Evolutionary conservation across 805 yeast genomes (phyloP), one percentile per base, ranked within the genome.

Genomic region (Candida tibetensis): DNA sequence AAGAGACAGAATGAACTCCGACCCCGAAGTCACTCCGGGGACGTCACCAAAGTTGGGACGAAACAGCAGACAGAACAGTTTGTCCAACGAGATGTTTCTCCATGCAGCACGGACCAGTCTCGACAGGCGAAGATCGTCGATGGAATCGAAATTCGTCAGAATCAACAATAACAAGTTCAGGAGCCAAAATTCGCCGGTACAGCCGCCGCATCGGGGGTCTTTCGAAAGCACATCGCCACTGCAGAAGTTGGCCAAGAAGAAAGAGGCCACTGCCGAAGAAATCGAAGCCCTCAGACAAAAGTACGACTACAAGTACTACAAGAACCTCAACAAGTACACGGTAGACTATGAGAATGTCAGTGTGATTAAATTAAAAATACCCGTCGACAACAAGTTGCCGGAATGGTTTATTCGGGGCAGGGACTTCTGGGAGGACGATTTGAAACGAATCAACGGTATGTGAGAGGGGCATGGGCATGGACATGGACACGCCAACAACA

Each of bases 341-440:
- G 48, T 53, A 23, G 59, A 54, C 28, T 62, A 53, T 46, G 65
- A 60, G 31, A 62, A 63, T 44, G 66, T 65, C n/a, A 62, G 65
- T 13, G 54, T 57, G 21, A 60, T 75, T 28, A 64, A 62, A 46
- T 53, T 79, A 37, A 65, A 64, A 35, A 68, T 85, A 5, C 95
- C 95, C 0, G 64, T 71, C 6, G 88, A 81, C 35, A 60, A 68
- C 9, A 66, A 72, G 28, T 65, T 88, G n/a, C 95, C 95, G 0
- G 64, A 55, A 1, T 88, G 96, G 96, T 85, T 86, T 49, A 66
- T 66, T 15, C 58, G 63, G 21, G 85, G 84, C 41, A 58, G 90
- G 41, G 74, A 79, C 43, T 52, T 66, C 37, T 85, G 91, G 95
- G 89, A 83, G 47, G 60, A 58, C 32, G 70, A 58, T n/a, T 56